These are phyloP conservation scores for Colletotrichum eremochloae DNA, from an alignment of 2,329 filamentous ascomycete genomes.

Conservation along the genomic window DNA sequence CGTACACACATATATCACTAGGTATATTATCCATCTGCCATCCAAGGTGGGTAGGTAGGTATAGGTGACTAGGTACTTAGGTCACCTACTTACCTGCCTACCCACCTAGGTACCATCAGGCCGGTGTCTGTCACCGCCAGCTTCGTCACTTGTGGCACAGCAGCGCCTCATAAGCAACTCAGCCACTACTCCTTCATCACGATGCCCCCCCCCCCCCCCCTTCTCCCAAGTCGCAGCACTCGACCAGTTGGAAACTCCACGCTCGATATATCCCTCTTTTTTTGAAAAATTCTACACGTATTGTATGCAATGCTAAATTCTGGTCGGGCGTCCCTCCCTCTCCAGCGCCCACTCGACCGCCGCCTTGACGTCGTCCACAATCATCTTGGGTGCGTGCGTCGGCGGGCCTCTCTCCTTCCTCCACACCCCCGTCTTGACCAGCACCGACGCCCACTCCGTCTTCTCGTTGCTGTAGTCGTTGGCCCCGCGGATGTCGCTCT, in stretches of 20 bases:
- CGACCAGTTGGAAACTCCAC: background rate
- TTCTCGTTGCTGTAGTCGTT: slow-evolving; percentile 80
- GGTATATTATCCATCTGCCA: background rate
- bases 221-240: background rate
- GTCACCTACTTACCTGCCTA: background rate
- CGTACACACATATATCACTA: background rate
- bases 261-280: background rate
- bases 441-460: slow-evolving; percentile 81
- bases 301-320: background rate
- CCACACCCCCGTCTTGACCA: slow-evolving; percentile 88
- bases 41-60: no score
- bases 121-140: no score
- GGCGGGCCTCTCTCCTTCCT: slow-evolving; percentile 61
- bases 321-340: slow-evolving; percentile 57
- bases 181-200: slow-evolving; percentile 6
- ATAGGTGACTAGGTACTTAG: no score
- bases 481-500: slow-evolving; percentile 90
- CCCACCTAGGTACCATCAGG: no score
- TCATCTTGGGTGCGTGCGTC: slow-evolving; percentile 71
- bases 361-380: slow-evolving; percentile 80
- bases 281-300: no score
- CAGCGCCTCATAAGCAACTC: background rate
- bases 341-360: slow-evolving; percentile 83
- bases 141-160: slow-evolving; percentile 18
- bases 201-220: no score